These are phyloP conservation scores for Telfairia occidentalis DNA, from an alignment of 331 rosid genomes.

Conservation along the genomic window DNA sequence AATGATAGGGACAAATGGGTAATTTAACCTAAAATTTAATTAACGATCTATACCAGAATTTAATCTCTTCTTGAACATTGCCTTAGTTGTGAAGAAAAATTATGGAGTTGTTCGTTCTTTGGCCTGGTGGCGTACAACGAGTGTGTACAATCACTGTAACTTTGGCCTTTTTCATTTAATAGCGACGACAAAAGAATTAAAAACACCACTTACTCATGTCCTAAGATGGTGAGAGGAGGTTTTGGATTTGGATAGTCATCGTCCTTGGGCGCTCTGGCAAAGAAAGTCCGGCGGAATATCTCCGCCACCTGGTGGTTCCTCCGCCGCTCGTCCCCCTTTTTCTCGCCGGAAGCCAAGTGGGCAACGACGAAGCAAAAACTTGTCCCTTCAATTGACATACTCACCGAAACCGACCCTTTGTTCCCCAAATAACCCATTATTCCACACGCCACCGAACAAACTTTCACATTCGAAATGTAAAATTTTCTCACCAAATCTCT, in stretches of 20 bases:
- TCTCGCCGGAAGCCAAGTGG: slow-evolving; percentile 87
- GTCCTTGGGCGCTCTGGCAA: slow-evolving; percentile 34
- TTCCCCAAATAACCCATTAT: slow-evolving; percentile 92
- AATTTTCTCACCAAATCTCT: slow-evolving; percentile 41
- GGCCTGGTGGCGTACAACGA: neutral
- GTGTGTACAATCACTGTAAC: slow-evolving; percentile 6
- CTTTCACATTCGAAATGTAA: slow-evolving; percentile 58
- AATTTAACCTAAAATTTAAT: neutral
- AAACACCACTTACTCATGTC: slow-evolving; percentile 60
- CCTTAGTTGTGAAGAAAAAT: neutral
- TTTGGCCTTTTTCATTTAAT: neutral
- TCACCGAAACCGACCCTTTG: slow-evolving; percentile 81
- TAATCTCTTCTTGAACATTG: neutral
- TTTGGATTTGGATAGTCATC: slow-evolving; percentile 31
- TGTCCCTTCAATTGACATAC: slow-evolving; percentile 85
- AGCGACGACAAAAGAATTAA: neutral
- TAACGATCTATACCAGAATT: neutral
- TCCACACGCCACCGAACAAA: slow-evolving; percentile 86
- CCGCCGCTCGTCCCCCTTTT: slow-evolving; percentile 69
- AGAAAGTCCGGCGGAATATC: slow-evolving; percentile 63
- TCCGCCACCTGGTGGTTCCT: slow-evolving; percentile 71
- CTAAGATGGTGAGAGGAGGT: slow-evolving; percentile 54
- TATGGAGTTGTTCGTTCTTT: neutral
- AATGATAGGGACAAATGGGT: neutral
- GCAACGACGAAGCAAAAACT: slow-evolving; percentile 83